Base-by-base conservation (phyloP, 768 basidiomycete species). In the Calocera viscosa region DNA sequence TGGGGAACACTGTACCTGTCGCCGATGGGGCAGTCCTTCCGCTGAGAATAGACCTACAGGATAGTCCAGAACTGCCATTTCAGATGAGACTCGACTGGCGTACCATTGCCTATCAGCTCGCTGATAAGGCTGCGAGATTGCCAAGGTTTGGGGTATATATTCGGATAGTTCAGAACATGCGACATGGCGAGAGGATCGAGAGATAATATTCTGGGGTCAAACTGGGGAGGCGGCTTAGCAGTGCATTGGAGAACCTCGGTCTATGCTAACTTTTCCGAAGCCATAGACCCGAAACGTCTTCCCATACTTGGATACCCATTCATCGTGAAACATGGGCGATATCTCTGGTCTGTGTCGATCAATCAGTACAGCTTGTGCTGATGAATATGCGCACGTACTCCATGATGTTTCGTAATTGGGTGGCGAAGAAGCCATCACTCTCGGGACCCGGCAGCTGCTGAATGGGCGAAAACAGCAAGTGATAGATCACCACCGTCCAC, bases 261-360 rank as follows among this genome's bases (percentile, higher is more conserved):
- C 22, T 17, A 33, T n/a, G 60, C 73, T 53, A 68, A 82, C 83
- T 72, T 72, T 79, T 41, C 83, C 84, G 73, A 81, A 82, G 0
- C 83, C 83, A 69, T 85, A 80, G 66, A 83, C 82, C 43, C 80
- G 73, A 67, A 83, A 82, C 0, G 82, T 84, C 68, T 79, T 79
- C 12, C 83, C 84, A 72, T 77, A 82, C 17, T 68, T 72, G 66
- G 74, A 75, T 28, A 76, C 74, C 82, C 82, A 84, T 22, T 77
- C 74, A 17, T 77, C 74, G 69, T 83, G 77, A 33, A 41, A 35
- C 16, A 40, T 8, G 33, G 68, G 24, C 39, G 34, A 34, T 32
- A 65, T 12, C 65, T 66, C 35, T 11, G 60, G 41, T n/a, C 33
- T 65, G 17, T 33, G 19, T 60, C 26, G 30, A 38, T 60, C 34